Evolutionary conservation across 2,329 filamentous ascomycete genomes (phyloP).

Genomic region (Pezicula radicicola): DNA sequence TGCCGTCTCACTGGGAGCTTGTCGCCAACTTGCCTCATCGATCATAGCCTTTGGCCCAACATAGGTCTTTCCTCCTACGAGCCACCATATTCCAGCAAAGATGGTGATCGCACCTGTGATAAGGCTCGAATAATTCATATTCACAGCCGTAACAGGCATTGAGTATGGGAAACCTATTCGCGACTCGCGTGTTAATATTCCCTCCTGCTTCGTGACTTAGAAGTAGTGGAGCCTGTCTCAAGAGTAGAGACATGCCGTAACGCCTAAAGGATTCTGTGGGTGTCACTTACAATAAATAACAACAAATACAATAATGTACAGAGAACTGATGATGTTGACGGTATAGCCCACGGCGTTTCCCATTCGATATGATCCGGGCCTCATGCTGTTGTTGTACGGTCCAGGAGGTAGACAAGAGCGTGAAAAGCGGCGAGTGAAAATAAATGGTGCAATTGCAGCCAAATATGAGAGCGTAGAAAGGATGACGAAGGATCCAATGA

Average conservation of each 20-base stretch:
- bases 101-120: conserved; percentile 41
- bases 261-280: too few relatives aligned
- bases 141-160: conserved; percentile 39
- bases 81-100: conserved; percentile 40
- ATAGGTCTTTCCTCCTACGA: conserved; percentile 25
- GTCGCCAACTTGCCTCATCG: not conserved
- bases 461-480: conserved; percentile 56
- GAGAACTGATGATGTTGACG: conserved; percentile 48
- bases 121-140: conserved; percentile 51
- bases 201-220: too few relatives aligned
- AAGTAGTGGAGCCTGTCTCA: too few relatives aligned
- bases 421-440: conserved; percentile 37
- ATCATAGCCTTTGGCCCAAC: conserved; percentile 14
- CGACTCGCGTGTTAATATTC: too few relatives aligned
- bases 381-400: not conserved
- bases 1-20: not conserved
- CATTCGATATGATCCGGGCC: conserved; percentile 58
- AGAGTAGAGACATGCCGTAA: too few relatives aligned
- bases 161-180: conserved; percentile 44
- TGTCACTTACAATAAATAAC: conserved; percentile 50
- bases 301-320: conserved; percentile 58
- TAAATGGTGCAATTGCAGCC: conserved; percentile 58
- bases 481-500: conserved; percentile 59
- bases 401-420: not conserved
- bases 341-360: conserved; percentile 41